Conservation (phyloP, 208 protist genomes). For the Crithidia brevicula region DNA sequence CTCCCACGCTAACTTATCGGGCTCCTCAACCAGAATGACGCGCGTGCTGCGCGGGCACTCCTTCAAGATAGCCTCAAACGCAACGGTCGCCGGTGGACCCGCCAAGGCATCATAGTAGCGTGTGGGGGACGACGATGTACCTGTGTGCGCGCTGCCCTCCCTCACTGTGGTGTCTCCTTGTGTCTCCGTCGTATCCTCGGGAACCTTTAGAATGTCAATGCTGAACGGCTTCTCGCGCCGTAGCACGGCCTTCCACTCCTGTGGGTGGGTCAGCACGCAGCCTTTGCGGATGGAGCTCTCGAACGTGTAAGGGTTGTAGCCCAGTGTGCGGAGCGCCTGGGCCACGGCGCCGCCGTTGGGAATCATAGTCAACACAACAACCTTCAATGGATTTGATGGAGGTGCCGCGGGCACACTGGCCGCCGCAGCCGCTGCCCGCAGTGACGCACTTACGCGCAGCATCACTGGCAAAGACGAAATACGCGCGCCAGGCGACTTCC, state of each 20-base stretch:
- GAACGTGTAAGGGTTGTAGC: constrained; percentile 84
- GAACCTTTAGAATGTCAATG: constrained; percentile 37
- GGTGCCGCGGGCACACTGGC: background rate
- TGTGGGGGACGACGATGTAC: background rate
- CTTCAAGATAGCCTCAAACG: constrained; percentile 78
- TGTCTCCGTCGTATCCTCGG: background rate
- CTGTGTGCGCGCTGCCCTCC: background rate
- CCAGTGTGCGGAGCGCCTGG: constrained; percentile 57
- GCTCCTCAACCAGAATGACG: constrained; percentile 84
- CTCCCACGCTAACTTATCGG: constrained; percentile 76
- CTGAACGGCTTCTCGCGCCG: constrained; percentile 73
- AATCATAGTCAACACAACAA: constrained; percentile 82
- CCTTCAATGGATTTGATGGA: constrained; percentile 17
- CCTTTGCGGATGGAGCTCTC: constrained; percentile 66
- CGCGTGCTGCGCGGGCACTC: constrained; percentile 76
- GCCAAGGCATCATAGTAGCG: constrained; percentile 69
- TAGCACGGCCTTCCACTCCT: constrained; percentile 81
- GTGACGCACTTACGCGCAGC: constrained; percentile 5
- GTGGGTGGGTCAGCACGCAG: constrained; percentile 68
- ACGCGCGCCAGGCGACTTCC: background rate
- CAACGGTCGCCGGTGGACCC: constrained; percentile 79
- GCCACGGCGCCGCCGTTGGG: constrained; percentile 76
- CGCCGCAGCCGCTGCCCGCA: background rate
- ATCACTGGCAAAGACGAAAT: constrained; percentile 3
- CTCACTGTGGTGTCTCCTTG: background rate